Percentiles rank a stretch among this genome's conserved stretches.
phyloP scores from a whole-genome alignment of 768 basidiomycete species.

The Mycena filopes region DNA sequence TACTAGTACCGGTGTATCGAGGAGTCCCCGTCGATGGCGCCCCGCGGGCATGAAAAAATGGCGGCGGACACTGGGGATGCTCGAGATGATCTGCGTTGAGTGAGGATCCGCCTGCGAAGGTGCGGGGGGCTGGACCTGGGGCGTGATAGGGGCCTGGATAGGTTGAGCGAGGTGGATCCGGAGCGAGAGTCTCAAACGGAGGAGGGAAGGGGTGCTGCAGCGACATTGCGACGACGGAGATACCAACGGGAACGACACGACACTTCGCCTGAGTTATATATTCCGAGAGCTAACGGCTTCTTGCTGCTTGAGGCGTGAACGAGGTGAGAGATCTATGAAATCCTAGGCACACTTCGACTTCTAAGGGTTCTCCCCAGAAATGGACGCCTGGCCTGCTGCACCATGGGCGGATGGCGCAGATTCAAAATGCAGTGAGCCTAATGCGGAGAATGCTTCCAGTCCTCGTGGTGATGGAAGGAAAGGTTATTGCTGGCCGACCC shows the following conservation, averaged over 20 bases:
- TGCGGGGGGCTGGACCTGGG: slow-evolving; percentile 9
- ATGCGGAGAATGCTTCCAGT: slow-evolving; percentile 20
- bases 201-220: slow-evolving; percentile 16
- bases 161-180: neutral
- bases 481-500: slow-evolving; percentile 13
- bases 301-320: slow-evolving; percentile 30
- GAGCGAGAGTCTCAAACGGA: slow-evolving; percentile 3
- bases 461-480: slow-evolving; percentile 29
- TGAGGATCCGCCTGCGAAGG: slow-evolving; percentile 32
- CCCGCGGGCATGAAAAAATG: slow-evolving; percentile 28
- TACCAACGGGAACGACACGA: slow-evolving; percentile 9
- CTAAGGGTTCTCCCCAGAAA: slow-evolving; percentile 27
- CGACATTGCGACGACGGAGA: slow-evolving; percentile 31
- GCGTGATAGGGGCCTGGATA: slow-evolving; percentile 16
- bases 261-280: slow-evolving; percentile 28
- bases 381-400: slow-evolving; percentile 17
- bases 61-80: slow-evolving; percentile 20
- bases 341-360: slow-evolving; percentile 28
- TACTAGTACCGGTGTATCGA: slow-evolving; percentile 21
- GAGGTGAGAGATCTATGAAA: slow-evolving; percentile 28
- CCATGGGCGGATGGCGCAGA: slow-evolving; percentile 1
- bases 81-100: slow-evolving; percentile 27
- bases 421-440: slow-evolving; percentile 29
- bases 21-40: slow-evolving; percentile 15
- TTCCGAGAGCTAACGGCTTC: slow-evolving; percentile 22